phyloP scores from a whole-genome alignment of 2,329 filamentous ascomycete genomes.

The Pseudohalonectria lignicola region DNA sequence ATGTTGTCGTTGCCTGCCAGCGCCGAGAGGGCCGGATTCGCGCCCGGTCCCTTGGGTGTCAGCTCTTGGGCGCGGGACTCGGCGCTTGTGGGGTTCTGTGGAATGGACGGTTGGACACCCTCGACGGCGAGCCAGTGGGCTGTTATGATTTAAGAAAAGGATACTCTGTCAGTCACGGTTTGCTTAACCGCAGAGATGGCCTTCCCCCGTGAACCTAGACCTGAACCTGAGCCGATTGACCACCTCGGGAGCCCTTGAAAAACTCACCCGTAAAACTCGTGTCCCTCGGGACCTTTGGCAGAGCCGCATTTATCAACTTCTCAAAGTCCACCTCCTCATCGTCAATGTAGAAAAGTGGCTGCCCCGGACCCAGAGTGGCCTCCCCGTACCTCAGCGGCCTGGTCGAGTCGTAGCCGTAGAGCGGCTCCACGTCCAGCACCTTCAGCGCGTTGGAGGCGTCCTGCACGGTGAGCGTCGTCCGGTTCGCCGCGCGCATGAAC shows the following conservation, averaged over 20 bases:
- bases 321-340: conserved; percentile 99
- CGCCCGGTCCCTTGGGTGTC: conserved; percentile 78
- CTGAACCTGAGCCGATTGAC: too few relatives aligned
- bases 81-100: conserved; percentile 83
- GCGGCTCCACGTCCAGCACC: conserved; percentile 82
- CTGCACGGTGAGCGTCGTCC: conserved; percentile 78
- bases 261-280: conserved; percentile 74
- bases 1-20: conserved; percentile 76
- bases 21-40: conserved; percentile 75
- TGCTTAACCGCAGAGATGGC: too few relatives aligned
- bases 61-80: conserved; percentile 79
- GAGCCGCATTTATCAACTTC: conserved; percentile 91
- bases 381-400: conserved; percentile 85
- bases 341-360: conserved; percentile 93
- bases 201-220: too few relatives aligned
- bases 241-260: not conserved
- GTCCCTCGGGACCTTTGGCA: conserved; percentile 91
- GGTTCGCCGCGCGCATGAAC: conserved; percentile 85
- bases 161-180: too few relatives aligned
- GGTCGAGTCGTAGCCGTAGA: conserved; percentile 93
- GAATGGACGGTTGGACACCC: conserved; percentile 91
- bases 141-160: too few relatives aligned
- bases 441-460: conserved; percentile 81
- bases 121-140: conserved; percentile 97
- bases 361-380: conserved; percentile 83